Conservation (phyloP, 2,329 filamentous ascomycete species). For the Fusarium clavum region DNA sequence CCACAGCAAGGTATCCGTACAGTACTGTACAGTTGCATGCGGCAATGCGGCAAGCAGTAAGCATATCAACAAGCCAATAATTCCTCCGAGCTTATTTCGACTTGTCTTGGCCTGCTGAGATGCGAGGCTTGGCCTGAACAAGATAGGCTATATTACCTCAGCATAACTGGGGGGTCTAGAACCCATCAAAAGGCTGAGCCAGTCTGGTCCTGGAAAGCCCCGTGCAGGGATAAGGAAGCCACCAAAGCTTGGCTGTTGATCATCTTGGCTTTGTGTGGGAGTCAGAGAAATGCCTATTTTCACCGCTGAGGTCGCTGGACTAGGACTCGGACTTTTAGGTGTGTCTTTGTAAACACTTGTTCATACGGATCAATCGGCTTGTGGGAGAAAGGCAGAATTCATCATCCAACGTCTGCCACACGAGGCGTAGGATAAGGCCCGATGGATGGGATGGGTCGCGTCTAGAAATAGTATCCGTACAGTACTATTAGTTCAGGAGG, state of each 20-base stretch:
- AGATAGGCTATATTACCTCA: conserved; percentile 27
- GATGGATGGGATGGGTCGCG: conserved; percentile 11
- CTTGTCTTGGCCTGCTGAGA: conserved; percentile 2
- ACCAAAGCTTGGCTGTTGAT: conserved; percentile 41
- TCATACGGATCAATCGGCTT: conserved; percentile 10
- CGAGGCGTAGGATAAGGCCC: conserved; percentile 19
- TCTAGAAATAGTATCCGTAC: conserved; percentile 15
- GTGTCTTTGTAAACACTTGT: neutral
- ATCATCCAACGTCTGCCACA: conserved; percentile 4
- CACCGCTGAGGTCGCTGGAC: conserved; percentile 8
- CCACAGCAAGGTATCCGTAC: neutral
- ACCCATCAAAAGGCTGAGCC: conserved; percentile 26
- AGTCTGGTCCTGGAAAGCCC: conserved; percentile 31
- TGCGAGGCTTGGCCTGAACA: neutral
- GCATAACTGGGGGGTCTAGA: conserved; percentile 29
- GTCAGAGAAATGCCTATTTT: conserved; percentile 20
- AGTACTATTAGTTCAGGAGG: conserved; percentile 22
- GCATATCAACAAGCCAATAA: conserved; percentile 33
- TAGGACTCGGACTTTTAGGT: neutral
- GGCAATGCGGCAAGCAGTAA: conserved; percentile 38
- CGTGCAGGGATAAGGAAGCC: conserved; percentile 27
- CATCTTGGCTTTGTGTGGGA: conserved; percentile 20
- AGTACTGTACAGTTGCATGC: conserved; percentile 31
- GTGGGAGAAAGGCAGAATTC: neutral
- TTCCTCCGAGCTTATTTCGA: conserved; percentile 32